Conservation (phyloP, 768 basidiomycete genomes). For the Hericium coralloides region DNA sequence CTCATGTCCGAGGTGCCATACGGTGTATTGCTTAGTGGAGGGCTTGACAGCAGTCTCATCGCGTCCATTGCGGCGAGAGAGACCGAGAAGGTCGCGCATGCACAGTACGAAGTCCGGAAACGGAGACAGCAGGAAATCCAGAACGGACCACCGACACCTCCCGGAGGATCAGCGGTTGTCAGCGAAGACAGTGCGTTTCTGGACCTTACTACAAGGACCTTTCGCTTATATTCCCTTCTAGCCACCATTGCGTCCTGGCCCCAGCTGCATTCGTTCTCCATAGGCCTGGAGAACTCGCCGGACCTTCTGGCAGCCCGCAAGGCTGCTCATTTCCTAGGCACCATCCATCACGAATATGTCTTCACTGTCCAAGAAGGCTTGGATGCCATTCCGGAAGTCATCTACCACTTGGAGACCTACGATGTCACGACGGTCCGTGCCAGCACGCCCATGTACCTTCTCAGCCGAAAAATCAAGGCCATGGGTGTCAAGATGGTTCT, state of each 20-base stretch:
- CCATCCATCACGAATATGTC: conserved; percentile 93
- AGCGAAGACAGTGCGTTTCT: conserved; percentile 44
- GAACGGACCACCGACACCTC: conserved; percentile 54
- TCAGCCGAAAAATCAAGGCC: conserved; percentile 97
- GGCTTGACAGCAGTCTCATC: conserved; percentile 92
- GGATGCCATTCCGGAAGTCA: conserved; percentile 95
- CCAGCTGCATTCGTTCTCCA: conserved; percentile 94
- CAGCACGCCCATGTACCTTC: conserved; percentile 97
- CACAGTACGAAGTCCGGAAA: conserved; percentile 65
- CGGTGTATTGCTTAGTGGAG: conserved; percentile 92
- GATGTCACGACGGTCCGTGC: conserved; percentile 98
- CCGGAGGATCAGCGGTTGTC: conserved; percentile 27
- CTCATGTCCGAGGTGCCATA: conserved; percentile 99
- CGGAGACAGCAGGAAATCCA: conserved; percentile 42
- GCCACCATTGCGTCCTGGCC: conserved; percentile 86
- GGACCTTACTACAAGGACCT: not conserved
- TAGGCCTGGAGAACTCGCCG: conserved; percentile 91
- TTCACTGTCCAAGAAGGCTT: conserved; percentile 98
- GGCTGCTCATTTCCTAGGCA: conserved; percentile 88
- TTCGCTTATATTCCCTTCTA: conserved; percentile 18
- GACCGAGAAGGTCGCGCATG: conserved; percentile 82
- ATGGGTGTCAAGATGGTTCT: conserved; percentile 99
- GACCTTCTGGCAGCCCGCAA: conserved; percentile 92
- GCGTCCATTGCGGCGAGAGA: conserved; percentile 92
- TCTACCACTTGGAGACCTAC: conserved; percentile 97